These are phyloP conservation scores for Vanrija pseudolonga DNA, from an alignment of 1,284 basidiomycete species.

Conservation along the genomic window DNA sequence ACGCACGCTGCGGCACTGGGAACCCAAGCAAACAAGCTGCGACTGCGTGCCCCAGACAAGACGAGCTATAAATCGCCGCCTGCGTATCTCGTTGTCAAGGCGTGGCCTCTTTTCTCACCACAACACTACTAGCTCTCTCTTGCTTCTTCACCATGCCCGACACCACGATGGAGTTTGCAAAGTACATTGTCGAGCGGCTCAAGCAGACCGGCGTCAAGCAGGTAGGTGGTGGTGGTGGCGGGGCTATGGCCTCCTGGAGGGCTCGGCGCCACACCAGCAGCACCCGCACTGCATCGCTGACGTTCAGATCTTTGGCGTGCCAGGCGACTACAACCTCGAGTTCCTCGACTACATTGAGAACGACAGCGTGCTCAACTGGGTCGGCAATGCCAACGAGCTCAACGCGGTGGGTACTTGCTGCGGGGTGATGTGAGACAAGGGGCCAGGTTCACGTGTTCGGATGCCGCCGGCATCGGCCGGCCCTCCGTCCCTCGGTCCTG, in stretches of 20 bases:
- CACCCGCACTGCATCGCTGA: too few species aligned
- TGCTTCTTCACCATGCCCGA: neutral
- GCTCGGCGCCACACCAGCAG: neutral
- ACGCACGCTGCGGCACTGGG: too few species aligned
- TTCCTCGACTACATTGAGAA: constrained; percentile 76
- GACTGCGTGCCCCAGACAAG: too few species aligned
- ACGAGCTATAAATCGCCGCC: too few species aligned
- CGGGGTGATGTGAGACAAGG: too few species aligned
- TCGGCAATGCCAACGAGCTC: constrained; percentile 87
- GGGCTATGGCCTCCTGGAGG: neutral
- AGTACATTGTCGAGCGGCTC: constrained; percentile 65
- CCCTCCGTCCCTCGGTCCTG: neutral
- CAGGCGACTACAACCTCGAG: constrained; percentile 89
- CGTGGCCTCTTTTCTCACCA: neutral
- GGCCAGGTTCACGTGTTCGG: neutral
- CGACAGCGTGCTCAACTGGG: constrained; percentile 75
- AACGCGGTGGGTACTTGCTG: constrained; percentile 61
- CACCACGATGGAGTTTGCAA: constrained; percentile 16
- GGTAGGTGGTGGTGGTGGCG: neutral
- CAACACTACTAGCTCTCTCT: too few species aligned
- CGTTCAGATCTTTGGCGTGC: constrained; percentile 79
- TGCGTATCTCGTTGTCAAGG: too few species aligned
- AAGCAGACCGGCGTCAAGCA: constrained; percentile 52
- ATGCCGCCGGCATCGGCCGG: neutral
- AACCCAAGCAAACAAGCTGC: too few species aligned